Evolutionary conservation across 202 grass and related monocot species (phyloP), one percentile per base, ranked within the genome.

Genomic region (Carex arenaria): DNA sequence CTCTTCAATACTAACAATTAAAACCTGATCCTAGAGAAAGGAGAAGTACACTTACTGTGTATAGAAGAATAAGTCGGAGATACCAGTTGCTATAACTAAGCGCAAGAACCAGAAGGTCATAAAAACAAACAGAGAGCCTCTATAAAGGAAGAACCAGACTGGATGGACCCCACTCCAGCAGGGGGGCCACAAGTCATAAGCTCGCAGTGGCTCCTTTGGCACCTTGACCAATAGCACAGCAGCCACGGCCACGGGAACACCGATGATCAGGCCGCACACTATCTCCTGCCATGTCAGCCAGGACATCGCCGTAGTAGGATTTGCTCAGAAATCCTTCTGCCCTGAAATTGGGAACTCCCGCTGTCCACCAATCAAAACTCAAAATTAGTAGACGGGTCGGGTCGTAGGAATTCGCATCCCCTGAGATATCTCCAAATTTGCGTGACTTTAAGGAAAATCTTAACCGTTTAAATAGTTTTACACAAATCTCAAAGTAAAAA

Each of bases 221-320:
- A 92, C 85, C 63, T 81, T 86, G 42, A 83, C 72, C 22, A 97
- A 86, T 86, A 89, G 84, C 59, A 64, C 77, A 49, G 74, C 87
- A 18, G 92, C 90, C 32, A 20, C 82, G 67, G 36, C 90, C n/a
- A 83, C 4, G 4, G 94, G 90, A 30, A 82, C 72, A 5, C 22
- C 71, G 80, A 93, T 82, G 84, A 97, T 85, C 36, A 91, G 84
- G 73, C 79, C 88, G 88, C 94, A 94, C 1, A 87, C 82, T 22
- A 88, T 28, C 51, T 92, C 92, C 87, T 94, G 79, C 94, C 94
- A 97, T 64, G 90, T 89, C 67, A 93, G 73, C 92, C 90, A 90
- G 17, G 62, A 82, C 62, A 67, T 82, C 79, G 61, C 61, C 79
- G 23, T 43, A 82, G 62, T 26, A 26, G 26, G 64, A 22, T 42